Evolutionary conservation across 441 rosid genomes (phyloP).

Genomic region (Aquilaria agallochum): DNA sequence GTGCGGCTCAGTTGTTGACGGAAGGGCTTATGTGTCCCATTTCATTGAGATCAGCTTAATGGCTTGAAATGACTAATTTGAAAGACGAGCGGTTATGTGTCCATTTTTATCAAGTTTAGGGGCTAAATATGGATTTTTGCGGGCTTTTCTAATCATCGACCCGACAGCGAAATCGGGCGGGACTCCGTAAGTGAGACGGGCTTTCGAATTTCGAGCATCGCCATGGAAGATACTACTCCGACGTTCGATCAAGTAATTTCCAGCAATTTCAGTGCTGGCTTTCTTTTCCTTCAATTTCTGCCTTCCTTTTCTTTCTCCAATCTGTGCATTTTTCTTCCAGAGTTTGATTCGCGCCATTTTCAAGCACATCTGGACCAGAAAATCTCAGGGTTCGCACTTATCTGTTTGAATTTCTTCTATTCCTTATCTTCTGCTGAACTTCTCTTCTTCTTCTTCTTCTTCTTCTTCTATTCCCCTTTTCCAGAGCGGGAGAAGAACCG

Average conservation of each 20-base stretch:
- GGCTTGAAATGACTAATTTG: too few species aligned
- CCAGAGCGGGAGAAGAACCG: conserved; percentile 66
- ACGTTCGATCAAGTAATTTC: conserved; percentile 46
- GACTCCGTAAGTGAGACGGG: neutral
- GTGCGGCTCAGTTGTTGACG: too few species aligned
- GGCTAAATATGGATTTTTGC: neutral
- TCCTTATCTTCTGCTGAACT: neutral
- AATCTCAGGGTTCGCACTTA: conserved; percentile 46
- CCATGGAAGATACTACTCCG: conserved; percentile 31
- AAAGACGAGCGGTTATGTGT: too few species aligned
- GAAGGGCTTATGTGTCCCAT: too few species aligned
- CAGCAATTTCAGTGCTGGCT: neutral
- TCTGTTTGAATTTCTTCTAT: neutral
- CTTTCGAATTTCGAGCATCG: neutral
- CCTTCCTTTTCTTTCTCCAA: neutral
- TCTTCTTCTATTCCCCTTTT: neutral
- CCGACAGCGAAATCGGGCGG: neutral
- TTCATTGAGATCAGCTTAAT: too few species aligned
- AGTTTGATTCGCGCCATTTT: conserved; percentile 79
- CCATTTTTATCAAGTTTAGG: too few species aligned
- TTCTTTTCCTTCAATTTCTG: neutral
- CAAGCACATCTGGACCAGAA: conserved; percentile 71
- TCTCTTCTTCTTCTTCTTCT: neutral
- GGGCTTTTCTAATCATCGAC: neutral
- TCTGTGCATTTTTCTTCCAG: conserved; percentile 24